Evolutionary conservation across 768 basidiomycete genomes (phyloP), one percentile per base, ranked within the genome.

Genomic region (Ephemerocybe angulata): DNA sequence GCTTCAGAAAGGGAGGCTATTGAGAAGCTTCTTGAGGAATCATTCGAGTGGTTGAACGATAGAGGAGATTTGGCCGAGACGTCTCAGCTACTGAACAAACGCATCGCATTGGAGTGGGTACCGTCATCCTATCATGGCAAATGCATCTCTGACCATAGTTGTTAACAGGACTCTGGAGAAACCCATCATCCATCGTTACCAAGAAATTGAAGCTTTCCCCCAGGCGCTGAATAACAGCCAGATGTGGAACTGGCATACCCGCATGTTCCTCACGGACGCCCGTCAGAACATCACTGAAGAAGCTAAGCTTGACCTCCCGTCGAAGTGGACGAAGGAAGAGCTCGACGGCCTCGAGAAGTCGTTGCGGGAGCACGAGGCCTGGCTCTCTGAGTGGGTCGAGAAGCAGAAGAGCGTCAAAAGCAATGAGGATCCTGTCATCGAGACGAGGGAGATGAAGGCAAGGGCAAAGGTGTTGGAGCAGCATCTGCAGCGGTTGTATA

Each of bases 261-360:
- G 79, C 15, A 68, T 90, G n/a, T 99, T 98, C 86, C 79, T 97
- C 27, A 72, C 77, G 1, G 88, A 93, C 51, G 94, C 95, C 22
- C 77, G 77, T 5, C 66, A 76, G 54, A 95, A 96, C 68, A 71
- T 88, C 41, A 90, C 90, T 2, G 70, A 72, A 3, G 89, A 90
- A 60, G 71, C 76, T 13, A 76, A 77, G 10, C 78, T 76, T 0
- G 86, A 78, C 4, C 70, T 84, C 6, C 84, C 83, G 0, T 85
- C 87, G 0, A 90, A 89, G 65, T 97, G 88, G 84, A 94, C 93
- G 1, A 67, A 75, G 15, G 88, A 86, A n/a, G 97, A 99, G 67
- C 78, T 98, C 15, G 86, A 88, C 53, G 76, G 66, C 2, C 84
- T 98, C 17, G 88, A 94, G 70, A 82, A 77, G 65, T 77, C 84